Evolutionary conservation across 768 basidiomycete species (phyloP).

Genomic region (Auricularia auricula-judae): DNA sequence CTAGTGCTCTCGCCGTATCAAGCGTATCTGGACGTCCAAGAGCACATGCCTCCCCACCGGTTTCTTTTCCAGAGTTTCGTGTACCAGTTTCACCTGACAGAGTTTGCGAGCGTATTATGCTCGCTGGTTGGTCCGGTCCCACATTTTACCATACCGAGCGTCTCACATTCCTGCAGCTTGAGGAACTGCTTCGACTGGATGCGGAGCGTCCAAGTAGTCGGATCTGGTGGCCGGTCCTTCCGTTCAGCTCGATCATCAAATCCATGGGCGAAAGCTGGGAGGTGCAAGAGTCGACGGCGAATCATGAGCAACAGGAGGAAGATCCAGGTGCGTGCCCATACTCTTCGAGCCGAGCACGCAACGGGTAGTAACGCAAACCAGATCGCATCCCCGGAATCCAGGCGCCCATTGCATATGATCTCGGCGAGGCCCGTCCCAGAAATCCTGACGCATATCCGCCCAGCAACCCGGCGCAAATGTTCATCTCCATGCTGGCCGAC

Average conservation of each 20-base stretch:
- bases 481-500: slow-evolving; percentile 36
- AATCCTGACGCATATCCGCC: slow-evolving; percentile 73
- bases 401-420: slow-evolving; percentile 30
- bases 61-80: slow-evolving; percentile 66
- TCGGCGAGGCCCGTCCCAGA: slow-evolving; percentile 44
- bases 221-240: slow-evolving; percentile 48
- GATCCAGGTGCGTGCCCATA: slow-evolving; percentile 36
- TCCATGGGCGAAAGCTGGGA: slow-evolving; percentile 36
- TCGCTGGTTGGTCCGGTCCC: slow-evolving; percentile 22
- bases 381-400: slow-evolving; percentile 52
- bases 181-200: slow-evolving; percentile 47
- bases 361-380: slow-evolving; percentile 3
- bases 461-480: slow-evolving; percentile 40
- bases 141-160: neutral
- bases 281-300: slow-evolving; percentile 25
- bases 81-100: slow-evolving; percentile 47
- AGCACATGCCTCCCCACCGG: slow-evolving; percentile 42
- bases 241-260: slow-evolving; percentile 17
- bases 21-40: slow-evolving; percentile 26
- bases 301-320: slow-evolving; percentile 48
- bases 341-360: neutral
- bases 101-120: slow-evolving; percentile 22
- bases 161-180: slow-evolving; percentile 30
- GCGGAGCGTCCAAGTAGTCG: slow-evolving; percentile 26
- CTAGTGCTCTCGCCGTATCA: slow-evolving; percentile 54